Evolutionary conservation across 805 yeast genomes (phyloP), one percentile per base, ranked within the genome.

Genomic region (Candida piceae): DNA sequence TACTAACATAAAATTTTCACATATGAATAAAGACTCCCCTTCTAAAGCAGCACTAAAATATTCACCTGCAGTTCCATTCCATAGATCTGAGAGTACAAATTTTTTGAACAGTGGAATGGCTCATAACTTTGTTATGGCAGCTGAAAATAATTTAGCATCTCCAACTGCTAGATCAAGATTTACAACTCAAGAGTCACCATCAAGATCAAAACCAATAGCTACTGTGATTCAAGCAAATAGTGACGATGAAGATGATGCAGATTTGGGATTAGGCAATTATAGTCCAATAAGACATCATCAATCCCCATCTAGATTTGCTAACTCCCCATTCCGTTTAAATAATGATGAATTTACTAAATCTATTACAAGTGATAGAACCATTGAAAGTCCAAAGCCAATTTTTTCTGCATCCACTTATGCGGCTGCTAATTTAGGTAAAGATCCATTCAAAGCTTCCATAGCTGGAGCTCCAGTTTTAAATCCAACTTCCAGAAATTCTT

Each of bases 141-240:
- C 66, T 2, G 60, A 55, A 29, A 48, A 57, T 8, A 35, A 48
- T 12, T 57, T 64, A 10, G 75, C 84, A 7, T 75, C 83, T 7
- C 55, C 63, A 10, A 78, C 85, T 7, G 76, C 83, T 8, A 69
- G 94, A 59, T 79, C 85, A 29, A 74, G 71, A 34, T 81, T 72
- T 49, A 80, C 93, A 3, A 64, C 75, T 36, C 61, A 76, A 46
- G 89, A 84, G 56, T 80, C 94, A 0, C 93, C 95, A 23, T 72
- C 67, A 38, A 73, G 88, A 54, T 69, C 69, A 29, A 66, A 63
- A 27, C 72, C 70, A 27, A 66, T 67, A 4, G 68, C 79, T 5
- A 63, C 78, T 4, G 59, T 72, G 11, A 68, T 79, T 20, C 67
- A 37, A 65, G 66, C 35, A 66, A 67, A 31, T 27, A 65, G 60